phyloP scores from a whole-genome alignment of 225 moss, liverwort and hornwort species.

The Physcomitrium patens region DNA sequence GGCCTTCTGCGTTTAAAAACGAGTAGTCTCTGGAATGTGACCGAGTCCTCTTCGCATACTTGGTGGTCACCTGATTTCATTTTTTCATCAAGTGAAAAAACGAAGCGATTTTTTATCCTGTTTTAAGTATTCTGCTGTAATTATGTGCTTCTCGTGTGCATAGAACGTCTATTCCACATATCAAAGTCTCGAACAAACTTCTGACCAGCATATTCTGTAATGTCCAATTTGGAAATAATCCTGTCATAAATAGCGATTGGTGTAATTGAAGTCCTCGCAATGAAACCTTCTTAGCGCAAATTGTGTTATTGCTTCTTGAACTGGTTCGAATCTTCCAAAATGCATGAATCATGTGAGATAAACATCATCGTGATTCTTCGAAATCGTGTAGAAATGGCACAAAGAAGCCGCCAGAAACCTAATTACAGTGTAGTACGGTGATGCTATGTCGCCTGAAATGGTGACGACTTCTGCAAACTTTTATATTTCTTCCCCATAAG shows the following conservation, averaged over 20 bases:
- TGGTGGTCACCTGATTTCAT: neutral
- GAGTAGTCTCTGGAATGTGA: too few relatives aligned
- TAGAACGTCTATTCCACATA: neutral
- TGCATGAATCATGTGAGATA: too few relatives aligned
- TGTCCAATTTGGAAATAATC: neutral
- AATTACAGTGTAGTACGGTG: too few relatives aligned
- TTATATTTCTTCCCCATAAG: too few relatives aligned
- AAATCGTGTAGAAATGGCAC: neutral
- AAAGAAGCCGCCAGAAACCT: neutral
- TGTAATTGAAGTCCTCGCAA: neutral
- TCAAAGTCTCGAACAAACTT: conserved; percentile 10
- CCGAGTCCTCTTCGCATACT: too few relatives aligned
- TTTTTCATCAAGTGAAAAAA: neutral
- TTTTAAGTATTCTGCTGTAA: neutral
- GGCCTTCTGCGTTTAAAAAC: too few relatives aligned
- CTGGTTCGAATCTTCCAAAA: conserved; percentile 16
- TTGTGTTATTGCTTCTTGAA: neutral
- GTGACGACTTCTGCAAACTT: too few relatives aligned
- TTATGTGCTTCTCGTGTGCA: neutral
- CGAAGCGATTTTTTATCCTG: too few relatives aligned
- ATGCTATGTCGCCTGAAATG: too few relatives aligned
- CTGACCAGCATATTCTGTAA: neutral
- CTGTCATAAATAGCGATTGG: neutral
- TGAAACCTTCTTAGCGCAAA: neutral
- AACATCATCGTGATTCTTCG: conserved; percentile 10